Evolutionary conservation across 2,329 filamentous ascomycete species (phyloP), one percentile per base, ranked within the genome.

Genomic region (Lecanosticta acicola): DNA sequence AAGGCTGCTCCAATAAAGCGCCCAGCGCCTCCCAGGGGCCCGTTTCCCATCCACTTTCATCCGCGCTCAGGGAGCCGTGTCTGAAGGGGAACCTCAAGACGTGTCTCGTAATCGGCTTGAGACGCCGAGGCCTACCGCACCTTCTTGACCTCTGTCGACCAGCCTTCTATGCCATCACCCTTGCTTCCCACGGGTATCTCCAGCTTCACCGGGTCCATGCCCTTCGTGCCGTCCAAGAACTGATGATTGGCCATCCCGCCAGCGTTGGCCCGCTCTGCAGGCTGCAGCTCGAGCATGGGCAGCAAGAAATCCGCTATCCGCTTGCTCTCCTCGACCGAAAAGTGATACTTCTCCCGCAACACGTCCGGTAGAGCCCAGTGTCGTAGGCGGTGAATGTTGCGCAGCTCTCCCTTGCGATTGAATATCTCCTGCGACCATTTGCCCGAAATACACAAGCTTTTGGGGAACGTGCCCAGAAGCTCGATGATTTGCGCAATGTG

Each of bases 391-490:
- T 97, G 93, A 60, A 98, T 98, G 71, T 98, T 97, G 48, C 93
- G 87, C 32, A 98, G 79, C 66, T 98, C 93, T 58, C 93, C 93
- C 68, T 95, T 94, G 56, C 93, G 83, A 67, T 96, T 97, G 75
- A 98, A 98, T 53, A 98, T 98, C 67, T 97, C 93, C 68, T 96
- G 91, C 11, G 85, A 90, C 93, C 93, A 97, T 70, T 96, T 96
- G 41, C 93, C 93, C 1, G 86, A 85, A 44, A 95, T 78, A 68
- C 88, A 96, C 40, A 97, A 78, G 3, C 87, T 86, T 66, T 94
- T 94, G 43, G 93, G 91, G 65, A 97, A 97, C 1, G 85, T 83
- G 7, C 93, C 93, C 14, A 98, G 81, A 3, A 98, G 78, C 68
- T 98, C 93, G 65, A 98, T 97, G 60, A 98, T 97, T 66, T 98